phyloP scores from a whole-genome alignment of 75 land plant genomes.

The Selaginella tamariscina region DNA sequence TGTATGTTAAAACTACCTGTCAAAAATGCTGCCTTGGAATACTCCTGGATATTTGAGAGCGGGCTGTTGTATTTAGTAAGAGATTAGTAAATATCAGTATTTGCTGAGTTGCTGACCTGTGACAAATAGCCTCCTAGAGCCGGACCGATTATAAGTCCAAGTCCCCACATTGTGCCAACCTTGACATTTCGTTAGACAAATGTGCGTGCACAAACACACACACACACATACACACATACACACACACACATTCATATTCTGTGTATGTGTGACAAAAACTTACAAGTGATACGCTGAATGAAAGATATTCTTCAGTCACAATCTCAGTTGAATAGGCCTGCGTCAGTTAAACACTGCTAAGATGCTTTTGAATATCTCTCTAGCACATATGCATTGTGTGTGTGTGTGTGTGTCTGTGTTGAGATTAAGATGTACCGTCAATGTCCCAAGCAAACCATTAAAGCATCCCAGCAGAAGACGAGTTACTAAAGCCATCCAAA shows the following conservation, averaged over 20 bases:
- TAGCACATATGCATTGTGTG: too few relatives aligned
- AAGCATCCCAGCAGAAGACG: conserved; percentile 65
- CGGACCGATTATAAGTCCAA: conserved; percentile 60
- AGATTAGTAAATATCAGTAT: not conserved
- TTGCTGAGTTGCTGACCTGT: conserved; percentile 29
- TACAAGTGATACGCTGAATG: conserved; percentile 28
- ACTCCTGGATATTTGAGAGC: conserved; percentile 67
- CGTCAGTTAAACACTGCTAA: not conserved
- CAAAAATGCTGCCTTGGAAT: conserved; percentile 59
- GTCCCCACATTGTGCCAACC: conserved; percentile 53
- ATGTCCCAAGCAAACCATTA: conserved; percentile 41
- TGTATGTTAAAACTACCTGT: too few relatives aligned
- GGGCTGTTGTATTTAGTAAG: too few relatives aligned
- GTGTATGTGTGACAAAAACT: not conserved
- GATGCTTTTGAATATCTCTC: not conserved
- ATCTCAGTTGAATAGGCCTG: conserved; percentile 26
- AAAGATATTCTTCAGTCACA: conserved; percentile 21
- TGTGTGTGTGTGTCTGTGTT: too few relatives aligned
- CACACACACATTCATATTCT: not conserved
- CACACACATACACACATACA: not conserved
- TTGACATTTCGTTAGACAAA: not conserved
- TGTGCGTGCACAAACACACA: not conserved
- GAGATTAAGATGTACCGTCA: conserved; percentile 4
- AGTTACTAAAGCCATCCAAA: conserved; percentile 67
- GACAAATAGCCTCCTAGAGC: conserved; percentile 66